phyloP scores from a whole-genome alignment of 1,139 yeast species.

The Lodderomyces elongisporus region DNA sequence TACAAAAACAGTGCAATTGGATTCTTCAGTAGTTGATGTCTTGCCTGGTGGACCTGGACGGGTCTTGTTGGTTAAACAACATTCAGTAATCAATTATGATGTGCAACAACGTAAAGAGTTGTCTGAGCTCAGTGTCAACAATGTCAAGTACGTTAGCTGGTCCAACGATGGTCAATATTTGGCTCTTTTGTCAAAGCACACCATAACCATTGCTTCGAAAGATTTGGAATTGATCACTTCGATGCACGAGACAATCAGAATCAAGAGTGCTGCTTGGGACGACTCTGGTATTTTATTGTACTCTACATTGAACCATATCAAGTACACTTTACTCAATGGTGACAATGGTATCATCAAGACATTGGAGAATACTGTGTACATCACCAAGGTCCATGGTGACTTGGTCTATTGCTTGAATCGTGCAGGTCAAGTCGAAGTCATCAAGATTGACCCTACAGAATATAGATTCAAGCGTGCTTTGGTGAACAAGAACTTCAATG shows the following conservation, averaged over 20 bases:
- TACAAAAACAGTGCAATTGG: conserved; percentile 78
- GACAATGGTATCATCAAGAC: conserved; percentile 94
- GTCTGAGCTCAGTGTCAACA: conserved; percentile 65
- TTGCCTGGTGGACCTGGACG: conserved; percentile 79
- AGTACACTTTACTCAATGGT: conserved; percentile 88
- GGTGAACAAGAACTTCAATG: conserved; percentile 83
- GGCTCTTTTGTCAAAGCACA: conserved; percentile 89
- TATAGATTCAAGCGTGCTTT: conserved; percentile 93
- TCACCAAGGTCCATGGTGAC: conserved; percentile 65
- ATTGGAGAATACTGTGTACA: conserved; percentile 83
- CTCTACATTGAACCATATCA: conserved; percentile 92
- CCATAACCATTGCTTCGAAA: conserved; percentile 80
- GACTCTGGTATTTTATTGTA: conserved; percentile 87
- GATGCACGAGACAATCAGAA: conserved; percentile 93
- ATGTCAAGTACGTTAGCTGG: conserved; percentile 87
- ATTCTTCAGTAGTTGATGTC: conserved; percentile 67
- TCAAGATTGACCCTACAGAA: conserved; percentile 91
- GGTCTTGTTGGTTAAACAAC: conserved; percentile 67
- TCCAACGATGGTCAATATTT: conserved; percentile 82
- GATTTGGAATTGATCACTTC: conserved; percentile 75
- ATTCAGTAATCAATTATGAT: conserved; percentile 76
- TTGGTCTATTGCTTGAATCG: conserved; percentile 80
- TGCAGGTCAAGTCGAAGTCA: conserved; percentile 73
- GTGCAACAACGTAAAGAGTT: conserved; percentile 87
- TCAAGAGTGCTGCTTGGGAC: conserved; percentile 98